Conservation (phyloP, 2,329 filamentous ascomycete species). For the Sporothrix protearum region DNA sequence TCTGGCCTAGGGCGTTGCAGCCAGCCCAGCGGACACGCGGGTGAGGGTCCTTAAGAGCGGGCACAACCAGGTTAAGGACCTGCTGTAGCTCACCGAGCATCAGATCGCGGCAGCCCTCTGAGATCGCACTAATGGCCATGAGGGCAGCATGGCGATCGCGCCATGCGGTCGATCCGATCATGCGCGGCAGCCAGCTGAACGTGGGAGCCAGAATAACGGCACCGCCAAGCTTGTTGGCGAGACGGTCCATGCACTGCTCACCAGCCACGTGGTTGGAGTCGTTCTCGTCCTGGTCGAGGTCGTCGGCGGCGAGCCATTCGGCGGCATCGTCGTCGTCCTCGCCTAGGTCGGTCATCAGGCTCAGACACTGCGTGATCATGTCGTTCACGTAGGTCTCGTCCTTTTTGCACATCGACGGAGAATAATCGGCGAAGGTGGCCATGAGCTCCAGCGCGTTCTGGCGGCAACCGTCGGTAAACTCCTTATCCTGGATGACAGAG, state of each 20-base stretch:
- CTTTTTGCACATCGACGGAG: slow-evolving; percentile 90
- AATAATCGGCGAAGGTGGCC: slow-evolving; percentile 95
- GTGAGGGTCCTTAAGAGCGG: slow-evolving; percentile 82
- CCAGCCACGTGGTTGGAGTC: slow-evolving; percentile 96
- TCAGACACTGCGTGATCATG: slow-evolving; percentile 98
- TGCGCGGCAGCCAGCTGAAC: slow-evolving; percentile 93
- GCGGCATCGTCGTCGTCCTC: slow-evolving; percentile 89
- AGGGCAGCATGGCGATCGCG: slow-evolving; percentile 91
- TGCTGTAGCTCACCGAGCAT: slow-evolving; percentile 95
- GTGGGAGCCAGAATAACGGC: slow-evolving; percentile 86
- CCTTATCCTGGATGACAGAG: slow-evolving; percentile 92
- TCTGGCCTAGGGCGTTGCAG: slow-evolving; percentile 97
- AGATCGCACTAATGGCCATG: slow-evolving; percentile 98
- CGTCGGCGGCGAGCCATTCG: slow-evolving; percentile 90
- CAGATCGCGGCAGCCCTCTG: slow-evolving; percentile 89
- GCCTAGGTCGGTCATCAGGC: slow-evolving; percentile 95
- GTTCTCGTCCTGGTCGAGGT: slow-evolving; percentile 93
- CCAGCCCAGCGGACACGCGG: slow-evolving; percentile 95
- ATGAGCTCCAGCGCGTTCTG: slow-evolving; percentile 96
- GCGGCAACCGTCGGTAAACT: slow-evolving; percentile 80
- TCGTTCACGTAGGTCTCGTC: slow-evolving; percentile 87
- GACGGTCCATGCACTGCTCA: slow-evolving; percentile 95
- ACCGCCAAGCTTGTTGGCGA: slow-evolving; percentile 97
- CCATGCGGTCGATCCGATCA: slow-evolving; percentile 96
- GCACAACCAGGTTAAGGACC: slow-evolving; percentile 90